phyloP scores from a whole-genome alignment of 768 basidiomycete genomes.

The Leucocoprinus birnbaumii region DNA sequence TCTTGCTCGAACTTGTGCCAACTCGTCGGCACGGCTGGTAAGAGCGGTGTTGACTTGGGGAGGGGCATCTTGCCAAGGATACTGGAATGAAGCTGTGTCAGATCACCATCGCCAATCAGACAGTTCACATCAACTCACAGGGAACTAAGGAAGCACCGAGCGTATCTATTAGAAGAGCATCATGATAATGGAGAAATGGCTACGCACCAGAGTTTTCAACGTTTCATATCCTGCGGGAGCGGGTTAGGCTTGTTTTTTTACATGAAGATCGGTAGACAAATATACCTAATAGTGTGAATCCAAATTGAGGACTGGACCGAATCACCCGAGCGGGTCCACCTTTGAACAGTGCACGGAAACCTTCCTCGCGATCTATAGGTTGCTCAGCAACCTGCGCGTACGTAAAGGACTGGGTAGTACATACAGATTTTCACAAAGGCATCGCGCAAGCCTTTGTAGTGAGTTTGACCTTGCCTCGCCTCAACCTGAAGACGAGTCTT shows the following conservation, averaged over 20 bases:
- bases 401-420: slow-evolving; percentile 27
- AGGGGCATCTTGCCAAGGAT: slow-evolving; percentile 75
- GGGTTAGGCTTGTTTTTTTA: slow-evolving; percentile 13
- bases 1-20: slow-evolving; percentile 86
- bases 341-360: slow-evolving; percentile 87
- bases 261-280: slow-evolving; percentile 12
- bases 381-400: slow-evolving; percentile 14
- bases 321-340: slow-evolving; percentile 87
- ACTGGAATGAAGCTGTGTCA: slow-evolving; percentile 42
- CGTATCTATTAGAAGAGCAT: background rate
- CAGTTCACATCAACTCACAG: slow-evolving; percentile 34
- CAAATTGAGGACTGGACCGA: slow-evolving; percentile 91
- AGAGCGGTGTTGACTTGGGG: slow-evolving; percentile 68
- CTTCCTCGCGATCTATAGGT: slow-evolving; percentile 77
- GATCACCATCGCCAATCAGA: slow-evolving; percentile 19
- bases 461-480: slow-evolving; percentile 84
- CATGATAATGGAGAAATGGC: slow-evolving; percentile 17
- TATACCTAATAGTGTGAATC: slow-evolving; percentile 78
- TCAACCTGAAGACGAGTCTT: slow-evolving; percentile 97
- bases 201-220: slow-evolving; percentile 41
- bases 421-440: slow-evolving; percentile 88
- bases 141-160: slow-evolving; percentile 32
- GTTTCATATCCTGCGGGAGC: slow-evolving; percentile 39
- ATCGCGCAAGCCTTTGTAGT: slow-evolving; percentile 87
- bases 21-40: slow-evolving; percentile 72